Conservation (phyloP, 768 basidiomycete genomes). For the Holtermanniella nyarrowii region DNA sequence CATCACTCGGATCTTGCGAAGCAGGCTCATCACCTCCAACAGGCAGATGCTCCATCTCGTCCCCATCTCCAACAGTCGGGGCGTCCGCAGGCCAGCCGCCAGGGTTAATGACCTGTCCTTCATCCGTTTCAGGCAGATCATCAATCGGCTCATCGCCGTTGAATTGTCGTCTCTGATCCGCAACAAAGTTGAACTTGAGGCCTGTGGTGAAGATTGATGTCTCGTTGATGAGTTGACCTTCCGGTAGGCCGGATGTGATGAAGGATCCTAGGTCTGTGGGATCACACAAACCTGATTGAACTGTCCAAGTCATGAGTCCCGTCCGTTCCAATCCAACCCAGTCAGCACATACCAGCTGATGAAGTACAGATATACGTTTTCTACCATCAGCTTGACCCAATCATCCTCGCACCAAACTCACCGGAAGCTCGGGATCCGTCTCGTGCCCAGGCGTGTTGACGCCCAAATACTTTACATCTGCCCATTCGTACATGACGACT, state of each 20-base stretch:
- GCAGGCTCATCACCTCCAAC: neutral
- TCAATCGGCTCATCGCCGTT: neutral
- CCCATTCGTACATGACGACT: slow-evolving; percentile 94
- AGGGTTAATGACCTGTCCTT: neutral
- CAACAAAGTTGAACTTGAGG: slow-evolving; percentile 47
- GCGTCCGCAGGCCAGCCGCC: neutral
- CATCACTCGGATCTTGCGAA: neutral
- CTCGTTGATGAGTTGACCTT: slow-evolving; percentile 52
- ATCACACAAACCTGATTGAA: slow-evolving; percentile 61
- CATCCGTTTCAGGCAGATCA: slow-evolving; percentile 17
- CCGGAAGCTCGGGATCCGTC: slow-evolving; percentile 26
- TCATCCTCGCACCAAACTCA: slow-evolving; percentile 26
- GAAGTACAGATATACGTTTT: slow-evolving; percentile 91
- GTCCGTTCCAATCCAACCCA: too few species aligned
- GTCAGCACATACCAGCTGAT: slow-evolving; percentile 31
- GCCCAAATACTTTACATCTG: slow-evolving; percentile 74
- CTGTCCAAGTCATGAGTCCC: slow-evolving; percentile 43
- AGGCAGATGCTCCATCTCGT: neutral
- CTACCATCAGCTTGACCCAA: slow-evolving; percentile 43
- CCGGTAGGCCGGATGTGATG: slow-evolving; percentile 61
- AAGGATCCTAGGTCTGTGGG: slow-evolving; percentile 70
- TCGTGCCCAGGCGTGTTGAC: slow-evolving; percentile 34
- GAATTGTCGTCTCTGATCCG: neutral
- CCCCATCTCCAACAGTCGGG: neutral
- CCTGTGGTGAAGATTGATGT: slow-evolving; percentile 85